A percentile compares a stretch with the other conserved stretches of the same genome.
Conservation (phyloP, 345 rosid genomes). For the Microthlaspi erraticum region DNA sequence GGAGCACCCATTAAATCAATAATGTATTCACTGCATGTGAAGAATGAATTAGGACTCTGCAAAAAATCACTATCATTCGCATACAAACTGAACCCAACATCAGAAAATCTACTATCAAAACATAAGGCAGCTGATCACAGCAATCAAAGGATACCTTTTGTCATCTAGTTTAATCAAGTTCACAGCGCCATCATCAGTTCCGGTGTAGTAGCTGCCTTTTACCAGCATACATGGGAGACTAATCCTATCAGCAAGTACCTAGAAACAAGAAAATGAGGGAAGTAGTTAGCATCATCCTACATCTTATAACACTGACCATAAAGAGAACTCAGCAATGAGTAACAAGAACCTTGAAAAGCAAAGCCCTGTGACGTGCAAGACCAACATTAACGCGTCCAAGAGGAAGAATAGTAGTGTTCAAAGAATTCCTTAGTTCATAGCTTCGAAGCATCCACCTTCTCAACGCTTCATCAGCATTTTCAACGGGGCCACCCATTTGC, state of each 20-base stretch:
- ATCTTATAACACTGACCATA: conserved; percentile 27
- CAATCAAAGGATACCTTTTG: conserved; percentile 60
- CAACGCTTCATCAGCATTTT: conserved; percentile 80
- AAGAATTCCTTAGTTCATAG: conserved; percentile 61
- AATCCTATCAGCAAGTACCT: conserved; percentile 92
- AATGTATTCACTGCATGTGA: conserved; percentile 79
- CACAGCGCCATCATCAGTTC: conserved; percentile 97
- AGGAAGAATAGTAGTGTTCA: conserved; percentile 71
- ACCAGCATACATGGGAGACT: conserved; percentile 93
- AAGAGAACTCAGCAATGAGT: not conserved
- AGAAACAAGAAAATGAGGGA: conserved; percentile 39
- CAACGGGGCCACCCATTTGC: conserved; percentile 94
- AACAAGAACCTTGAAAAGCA: conserved; percentile 99
- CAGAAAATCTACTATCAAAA: conserved; percentile 17
- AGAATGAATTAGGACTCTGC: conserved; percentile 35
- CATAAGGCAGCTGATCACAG: conserved; percentile 17
- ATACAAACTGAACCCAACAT: conserved; percentile 35
- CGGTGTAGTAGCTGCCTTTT: conserved; percentile 95
- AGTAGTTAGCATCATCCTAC: conserved; percentile 37
- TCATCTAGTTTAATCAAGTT: conserved; percentile 72
- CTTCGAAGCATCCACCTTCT: conserved; percentile 74
- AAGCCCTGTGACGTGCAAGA: conserved; percentile 94
- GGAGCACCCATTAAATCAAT: conserved; percentile 99
- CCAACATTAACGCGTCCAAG: conserved; percentile 88
- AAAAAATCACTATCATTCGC: conserved; percentile 36